Base-by-base conservation (phyloP, 2,329 filamentous ascomycete species). In the Orbilia quercus region DNA sequence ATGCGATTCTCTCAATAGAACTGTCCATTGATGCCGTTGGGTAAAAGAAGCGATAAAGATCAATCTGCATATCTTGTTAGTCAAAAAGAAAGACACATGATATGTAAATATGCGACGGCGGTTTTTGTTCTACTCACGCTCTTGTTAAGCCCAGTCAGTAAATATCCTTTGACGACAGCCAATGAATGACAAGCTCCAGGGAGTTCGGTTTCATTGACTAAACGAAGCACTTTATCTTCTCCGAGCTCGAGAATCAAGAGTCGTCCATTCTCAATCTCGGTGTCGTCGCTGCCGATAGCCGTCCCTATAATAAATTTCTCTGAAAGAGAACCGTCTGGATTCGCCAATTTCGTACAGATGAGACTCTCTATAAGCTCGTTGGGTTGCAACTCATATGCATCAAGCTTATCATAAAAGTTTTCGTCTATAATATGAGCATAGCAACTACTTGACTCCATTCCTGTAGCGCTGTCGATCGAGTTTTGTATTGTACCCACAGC, bases 241-340 rank as follows among this genome's bases (percentile, higher is more conserved):
- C 91, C 90, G 28, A 98, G 87, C 55, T 96, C 93, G 31, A 98
- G 87, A 0, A 98, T 85, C 1, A 98, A 79, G 12, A 99, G 91
- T 11, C 94, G 88, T 0, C 95, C 95, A 38, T 87, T 84, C n/a
- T 84, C 83, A 12, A 84, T 82, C 9, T 85, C 84, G 16, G 84
- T 81, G 7, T 85, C 83, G 48, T 91, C 88, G 6, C 84, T 83
- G 45, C 94, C 79, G 77, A 90, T 93, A 63, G 91, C 91, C 0
- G 95, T 98, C 5, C 95, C 95, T 5, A 98, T 87, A n/a, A 98
- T 83, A 78, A 98, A 98, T 44, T 92, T 85, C 79, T 98, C 93
- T 0, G 85, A 76, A 83, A 78, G 78, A 12, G 83, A 82, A 14
- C 84, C 84, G 57, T 85, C 84, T 1, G 84, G 84, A 36, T 85